Evolutionary conservation across 1,139 yeast species (phyloP), one percentile per base, ranked within the genome.

Genomic region (Yamadazyma membranifaciens): DNA sequence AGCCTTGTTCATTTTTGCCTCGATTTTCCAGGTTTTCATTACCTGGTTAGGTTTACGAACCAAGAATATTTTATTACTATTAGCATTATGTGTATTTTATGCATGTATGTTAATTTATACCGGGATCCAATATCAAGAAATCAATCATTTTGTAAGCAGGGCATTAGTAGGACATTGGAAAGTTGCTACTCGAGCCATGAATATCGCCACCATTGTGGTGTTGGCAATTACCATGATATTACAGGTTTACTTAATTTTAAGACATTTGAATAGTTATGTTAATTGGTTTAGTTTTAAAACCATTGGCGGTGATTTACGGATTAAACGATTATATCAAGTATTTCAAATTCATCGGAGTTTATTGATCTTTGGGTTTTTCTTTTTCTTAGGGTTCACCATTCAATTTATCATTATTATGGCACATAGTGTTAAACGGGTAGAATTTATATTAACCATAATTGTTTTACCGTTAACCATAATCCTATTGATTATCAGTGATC

Each of bases 351-450:
- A 71, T 52, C 51, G 75, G 34, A 57, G 73, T 5, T 57, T 74
- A 31, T 59, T 75, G 25, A 65, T 73, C 36, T 71, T 73, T 48
- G 76, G 69, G 47, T 69, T 74, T 41, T 75, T 73, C 63, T 74
- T 73, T 59, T 74, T 76, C 46, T 55, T 75, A 34, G 81, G 80
- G 1, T 77, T 76, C 54, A 74, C 81, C 1, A 65, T 76, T 29
- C 82, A 77, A 53, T 77, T 75, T 49, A 56, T 73, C 26, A 78
- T 75, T 31, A 73, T 77, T 41, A 73, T 76, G 61, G 60, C 74
- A 27, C 44, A 52, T 24, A 59, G 71, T 40, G 62, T 60, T 37
- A 52, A 56, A 15, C 75, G 75, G 9, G 62, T 62, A 11, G 81
- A 77, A 50, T 77, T 76, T 50, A 74, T 67, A 3, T 59, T 77